These are phyloP conservation scores for Colletotrichum sp. DNA, from an alignment of 2,329 filamentous ascomycete genomes.

Conservation along the genomic window DNA sequence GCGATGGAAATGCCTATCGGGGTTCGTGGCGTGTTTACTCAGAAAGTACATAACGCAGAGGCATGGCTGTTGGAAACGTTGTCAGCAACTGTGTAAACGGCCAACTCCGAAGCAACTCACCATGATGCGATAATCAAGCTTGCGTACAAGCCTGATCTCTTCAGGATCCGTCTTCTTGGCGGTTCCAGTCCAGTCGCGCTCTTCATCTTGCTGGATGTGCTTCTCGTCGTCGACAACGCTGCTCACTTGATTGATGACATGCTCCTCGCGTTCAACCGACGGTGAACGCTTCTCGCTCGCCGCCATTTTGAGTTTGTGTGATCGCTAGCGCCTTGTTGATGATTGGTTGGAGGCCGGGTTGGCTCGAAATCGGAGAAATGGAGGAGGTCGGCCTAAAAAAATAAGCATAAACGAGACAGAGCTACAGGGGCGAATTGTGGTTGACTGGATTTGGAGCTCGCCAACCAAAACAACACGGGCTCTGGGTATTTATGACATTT, in stretches of 20 bases:
- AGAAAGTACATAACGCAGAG: slow-evolving; percentile 50
- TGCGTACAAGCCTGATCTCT: slow-evolving; percentile 44
- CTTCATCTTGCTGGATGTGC: slow-evolving; percentile 24
- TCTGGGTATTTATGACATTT: slow-evolving; percentile 17
- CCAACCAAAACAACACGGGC: background rate
- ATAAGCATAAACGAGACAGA: slow-evolving; percentile 10
- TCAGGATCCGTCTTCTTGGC: slow-evolving; percentile 42
- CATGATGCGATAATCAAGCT: slow-evolving; percentile 48
- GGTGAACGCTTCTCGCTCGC: slow-evolving; percentile 14
- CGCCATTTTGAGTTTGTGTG: background rate
- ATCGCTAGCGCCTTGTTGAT: background rate
- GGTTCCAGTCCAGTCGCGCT: slow-evolving; percentile 42
- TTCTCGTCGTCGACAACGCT: slow-evolving; percentile 17
- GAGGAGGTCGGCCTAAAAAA: background rate
- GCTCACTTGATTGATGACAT: slow-evolving; percentile 11
- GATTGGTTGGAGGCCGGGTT: background rate
- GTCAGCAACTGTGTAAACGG: background rate
- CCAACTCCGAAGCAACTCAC: slow-evolving; percentile 25
- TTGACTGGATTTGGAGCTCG: background rate
- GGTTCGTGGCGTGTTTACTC: slow-evolving; percentile 25
- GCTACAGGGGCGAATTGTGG: background rate
- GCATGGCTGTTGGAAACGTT: slow-evolving; percentile 28
- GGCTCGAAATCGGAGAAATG: background rate
- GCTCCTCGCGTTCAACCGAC: slow-evolving; percentile 12
- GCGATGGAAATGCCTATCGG: background rate